A percentile compares a stretch with the other conserved stretches of the same genome.
Evolutionary conservation across 2,329 filamentous ascomycete genomes (phyloP).

Genomic region (Ophiostoma ulmi): DNA sequence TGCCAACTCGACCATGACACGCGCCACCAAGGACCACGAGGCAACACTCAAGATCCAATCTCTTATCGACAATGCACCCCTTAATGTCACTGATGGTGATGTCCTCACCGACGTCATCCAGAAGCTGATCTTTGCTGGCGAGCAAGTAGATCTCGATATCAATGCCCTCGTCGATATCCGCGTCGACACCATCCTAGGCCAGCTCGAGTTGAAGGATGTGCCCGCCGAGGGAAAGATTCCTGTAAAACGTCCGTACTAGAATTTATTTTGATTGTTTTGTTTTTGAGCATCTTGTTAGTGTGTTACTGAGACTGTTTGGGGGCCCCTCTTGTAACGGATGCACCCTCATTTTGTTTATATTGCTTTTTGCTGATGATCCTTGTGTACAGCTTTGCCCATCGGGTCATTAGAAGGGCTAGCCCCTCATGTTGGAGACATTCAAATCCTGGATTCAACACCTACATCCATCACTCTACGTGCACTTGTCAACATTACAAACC

Average conservation of each 20-base stretch:
- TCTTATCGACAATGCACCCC: conserved; percentile 68
- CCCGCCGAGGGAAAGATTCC: conserved; percentile 81
- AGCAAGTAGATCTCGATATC: conserved; percentile 66
- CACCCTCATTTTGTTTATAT: not conserved
- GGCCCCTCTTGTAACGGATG: not conserved
- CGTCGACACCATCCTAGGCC: conserved; percentile 74
- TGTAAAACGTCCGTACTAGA: conserved; percentile 77
- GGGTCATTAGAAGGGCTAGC: conserved; percentile 45
- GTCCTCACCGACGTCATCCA: conserved; percentile 78
- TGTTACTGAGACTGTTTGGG: not conserved
- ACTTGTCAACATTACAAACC: conserved; percentile 79
- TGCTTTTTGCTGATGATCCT: conserved; percentile 20
- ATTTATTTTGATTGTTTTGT: conserved; percentile 35
- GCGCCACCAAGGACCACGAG: conserved; percentile 51
- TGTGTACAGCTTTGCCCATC: conserved; percentile 51
- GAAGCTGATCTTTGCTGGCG: conserved; percentile 67
- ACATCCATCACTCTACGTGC: conserved; percentile 67
- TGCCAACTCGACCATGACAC: conserved; percentile 70
- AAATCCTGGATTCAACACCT: conserved; percentile 65
- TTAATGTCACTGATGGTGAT: conserved; percentile 74
- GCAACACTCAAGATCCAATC: conserved; percentile 69
- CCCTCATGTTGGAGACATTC: conserved; percentile 66
- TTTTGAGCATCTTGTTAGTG: conserved; percentile 34
- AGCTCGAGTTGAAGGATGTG: conserved; percentile 74
- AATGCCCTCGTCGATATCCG: conserved; percentile 77